These are phyloP conservation scores for Periconia macrospinosa DNA, from an alignment of 2,329 filamentous ascomycete species.

Conservation along the genomic window DNA sequence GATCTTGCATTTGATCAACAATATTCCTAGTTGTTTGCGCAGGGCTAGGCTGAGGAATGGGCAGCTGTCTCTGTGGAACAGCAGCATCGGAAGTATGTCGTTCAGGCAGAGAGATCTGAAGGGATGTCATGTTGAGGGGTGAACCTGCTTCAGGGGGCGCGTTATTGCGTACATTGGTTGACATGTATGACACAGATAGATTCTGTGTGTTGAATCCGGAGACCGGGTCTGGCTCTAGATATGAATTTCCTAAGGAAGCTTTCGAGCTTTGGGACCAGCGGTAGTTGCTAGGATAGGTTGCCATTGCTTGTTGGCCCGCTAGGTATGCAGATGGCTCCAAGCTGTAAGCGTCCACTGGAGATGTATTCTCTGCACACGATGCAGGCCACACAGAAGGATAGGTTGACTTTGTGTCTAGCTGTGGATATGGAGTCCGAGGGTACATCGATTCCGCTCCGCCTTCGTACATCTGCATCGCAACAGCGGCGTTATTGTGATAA, in stretches of 20 bases:
- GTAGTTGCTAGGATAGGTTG: slow-evolving; percentile 17
- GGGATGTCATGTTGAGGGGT: slow-evolving; percentile 34
- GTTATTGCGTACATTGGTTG: slow-evolving; percentile 11
- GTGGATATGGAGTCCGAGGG: slow-evolving; percentile 19
- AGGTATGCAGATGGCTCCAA: slow-evolving; percentile 26
- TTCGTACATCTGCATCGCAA: slow-evolving; percentile 23
- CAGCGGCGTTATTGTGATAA: slow-evolving; percentile 20
- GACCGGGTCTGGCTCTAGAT: slow-evolving; percentile 22
- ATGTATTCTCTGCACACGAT: slow-evolving; percentile 30
- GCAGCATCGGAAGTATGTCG: slow-evolving; percentile 16
- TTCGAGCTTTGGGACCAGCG: slow-evolving; percentile 19
- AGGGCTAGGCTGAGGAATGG: slow-evolving; percentile 34
- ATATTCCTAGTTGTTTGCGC: slow-evolving; percentile 25
- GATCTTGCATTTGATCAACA: slow-evolving; percentile 36
- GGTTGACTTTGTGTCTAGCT: slow-evolving; percentile 21
- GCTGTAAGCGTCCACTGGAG: slow-evolving; percentile 30
- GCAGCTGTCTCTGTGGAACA: slow-evolving; percentile 31
- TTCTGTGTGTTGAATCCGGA: slow-evolving; percentile 12
- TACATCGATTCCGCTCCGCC: slow-evolving; percentile 11
- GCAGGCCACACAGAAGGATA: slow-evolving; percentile 26
- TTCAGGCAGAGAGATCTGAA: slow-evolving; percentile 29
- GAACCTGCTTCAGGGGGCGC: slow-evolving; percentile 23
- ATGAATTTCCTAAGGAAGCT: slow-evolving; percentile 17
- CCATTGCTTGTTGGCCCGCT: slow-evolving; percentile 13
- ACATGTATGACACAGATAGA: slow-evolving; percentile 17